These are phyloP conservation scores for Paecilomyces variotii DNA, from an alignment of 2,329 filamentous ascomycete genomes.

Conservation along the genomic window DNA sequence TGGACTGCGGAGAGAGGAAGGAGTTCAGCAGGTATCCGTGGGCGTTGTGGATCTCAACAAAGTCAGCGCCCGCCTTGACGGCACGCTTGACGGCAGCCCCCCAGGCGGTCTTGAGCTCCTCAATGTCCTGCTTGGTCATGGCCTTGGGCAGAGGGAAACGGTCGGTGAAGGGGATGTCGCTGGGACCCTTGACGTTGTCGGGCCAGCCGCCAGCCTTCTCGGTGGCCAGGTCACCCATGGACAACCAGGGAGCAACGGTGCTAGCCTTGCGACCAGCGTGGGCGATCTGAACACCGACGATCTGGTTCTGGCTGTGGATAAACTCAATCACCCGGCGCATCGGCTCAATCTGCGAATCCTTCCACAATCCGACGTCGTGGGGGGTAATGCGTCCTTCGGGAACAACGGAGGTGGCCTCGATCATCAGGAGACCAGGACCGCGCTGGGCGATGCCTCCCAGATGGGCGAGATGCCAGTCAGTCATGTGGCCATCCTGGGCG, in stretches of 20 bases:
- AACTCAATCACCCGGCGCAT: conserved; percentile 64
- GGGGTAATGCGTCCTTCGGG: conserved; percentile 77
- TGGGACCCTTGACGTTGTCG: conserved; percentile 49
- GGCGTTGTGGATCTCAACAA: conserved; percentile 71
- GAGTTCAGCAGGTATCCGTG: conserved; percentile 68
- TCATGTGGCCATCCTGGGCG: conserved; percentile 62
- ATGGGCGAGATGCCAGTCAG: conserved; percentile 75
- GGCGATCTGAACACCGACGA: conserved; percentile 70
- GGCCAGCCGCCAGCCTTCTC: conserved; percentile 48
- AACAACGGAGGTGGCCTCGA: conserved; percentile 71
- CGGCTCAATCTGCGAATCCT: conserved; percentile 70
- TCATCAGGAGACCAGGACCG: conserved; percentile 64
- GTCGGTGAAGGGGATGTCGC: conserved; percentile 54
- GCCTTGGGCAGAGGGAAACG: conserved; percentile 56
- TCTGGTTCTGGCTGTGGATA: conserved; percentile 67
- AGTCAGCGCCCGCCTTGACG: conserved; percentile 63
- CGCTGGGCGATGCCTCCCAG: conserved; percentile 69
- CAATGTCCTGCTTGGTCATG: conserved; percentile 62
- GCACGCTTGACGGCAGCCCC: conserved; percentile 52
- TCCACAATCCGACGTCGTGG: conserved; percentile 56
- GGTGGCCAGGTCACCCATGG: conserved; percentile 29
- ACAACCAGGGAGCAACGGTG: conserved; percentile 47
- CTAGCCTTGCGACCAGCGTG: conserved; percentile 65
- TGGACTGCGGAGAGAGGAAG: conserved; percentile 64
- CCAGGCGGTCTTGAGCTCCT: conserved; percentile 55